Conservation (phyloP, 345 rosid genomes). For the Noccaea bulbosa region DNA sequence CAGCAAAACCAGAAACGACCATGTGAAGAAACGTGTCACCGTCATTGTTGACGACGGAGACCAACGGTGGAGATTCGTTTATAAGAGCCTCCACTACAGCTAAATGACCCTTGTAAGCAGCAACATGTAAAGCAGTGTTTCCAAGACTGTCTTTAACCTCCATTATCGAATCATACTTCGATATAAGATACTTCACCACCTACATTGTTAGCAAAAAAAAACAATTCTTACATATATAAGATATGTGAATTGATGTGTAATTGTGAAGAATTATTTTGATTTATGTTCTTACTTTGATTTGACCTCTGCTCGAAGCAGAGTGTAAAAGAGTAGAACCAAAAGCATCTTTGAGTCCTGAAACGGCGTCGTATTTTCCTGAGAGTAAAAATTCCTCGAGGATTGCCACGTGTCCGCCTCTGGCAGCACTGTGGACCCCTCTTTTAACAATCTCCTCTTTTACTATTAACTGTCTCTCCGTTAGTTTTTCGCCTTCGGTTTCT, state of each 20-base stretch:
- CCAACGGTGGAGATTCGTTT: conserved; percentile 52
- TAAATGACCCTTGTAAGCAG: conserved; percentile 78
- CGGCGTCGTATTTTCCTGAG: conserved; percentile 49
- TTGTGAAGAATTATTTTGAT: neutral
- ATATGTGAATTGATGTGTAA: neutral
- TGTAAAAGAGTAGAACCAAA: conserved; percentile 79
- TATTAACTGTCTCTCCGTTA: conserved; percentile 45
- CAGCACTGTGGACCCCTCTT: conserved; percentile 86
- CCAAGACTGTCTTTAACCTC: conserved; percentile 62
- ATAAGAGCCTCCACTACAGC: conserved; percentile 62
- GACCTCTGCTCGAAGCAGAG: conserved; percentile 83
- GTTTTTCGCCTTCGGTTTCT: conserved; percentile 34
- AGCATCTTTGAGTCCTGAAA: conserved; percentile 56
- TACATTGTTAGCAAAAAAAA: conserved; percentile 27
- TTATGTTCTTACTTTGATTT: conserved; percentile 61
- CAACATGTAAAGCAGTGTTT: conserved; percentile 82
- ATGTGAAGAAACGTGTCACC: conserved; percentile 90
- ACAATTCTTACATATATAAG: neutral
- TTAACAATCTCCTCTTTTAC: conserved; percentile 76
- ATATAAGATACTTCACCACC: conserved; percentile 70
- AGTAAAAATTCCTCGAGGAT: conserved; percentile 57
- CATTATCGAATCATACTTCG: conserved; percentile 53
- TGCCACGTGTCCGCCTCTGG: conserved; percentile 88
- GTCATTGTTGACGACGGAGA: conserved; percentile 50
- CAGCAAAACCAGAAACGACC: conserved; percentile 79